Conservation (phyloP, 257 asterid species). For the Solanum piurae region DNA sequence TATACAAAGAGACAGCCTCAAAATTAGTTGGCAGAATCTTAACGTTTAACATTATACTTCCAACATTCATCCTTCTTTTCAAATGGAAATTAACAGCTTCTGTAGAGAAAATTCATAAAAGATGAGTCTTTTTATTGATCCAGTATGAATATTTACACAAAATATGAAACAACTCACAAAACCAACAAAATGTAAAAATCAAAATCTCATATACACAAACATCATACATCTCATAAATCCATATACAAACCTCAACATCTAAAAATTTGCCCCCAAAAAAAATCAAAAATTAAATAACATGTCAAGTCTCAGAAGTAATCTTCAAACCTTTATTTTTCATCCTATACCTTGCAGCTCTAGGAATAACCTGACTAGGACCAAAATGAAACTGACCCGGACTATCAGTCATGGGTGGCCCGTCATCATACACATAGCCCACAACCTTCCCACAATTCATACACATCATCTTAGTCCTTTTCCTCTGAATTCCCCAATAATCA, state of each 20-base stretch:
- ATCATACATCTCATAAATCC: not conserved
- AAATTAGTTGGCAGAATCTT: not conserved
- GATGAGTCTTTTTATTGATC: not conserved
- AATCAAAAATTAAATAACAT: not conserved
- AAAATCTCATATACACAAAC: not conserved
- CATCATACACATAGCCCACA: slow-evolving; percentile 76
- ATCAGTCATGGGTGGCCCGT: slow-evolving; percentile 69
- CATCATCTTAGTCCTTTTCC: slow-evolving; percentile 66
- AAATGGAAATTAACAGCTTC: not conserved
- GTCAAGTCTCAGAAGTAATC: slow-evolving; percentile 41
- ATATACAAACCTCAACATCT: not conserved
- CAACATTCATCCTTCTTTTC: not conserved
- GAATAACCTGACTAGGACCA: slow-evolving; percentile 88
- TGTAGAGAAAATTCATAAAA: not conserved
- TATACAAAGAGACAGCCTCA: not conserved
- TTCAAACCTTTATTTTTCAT: slow-evolving; percentile 58
- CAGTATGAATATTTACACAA: not conserved
- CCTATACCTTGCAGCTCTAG: slow-evolving; percentile 82
- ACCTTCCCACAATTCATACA: slow-evolving; percentile 62
- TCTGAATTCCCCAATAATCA: slow-evolving; percentile 86
- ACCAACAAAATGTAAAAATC: not conserved
- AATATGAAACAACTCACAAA: not conserved
- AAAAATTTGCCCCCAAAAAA: not conserved
- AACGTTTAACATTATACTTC: not conserved
- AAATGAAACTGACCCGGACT: slow-evolving; percentile 70